A percentile compares a stretch with the other conserved stretches of the same genome.
These are phyloP conservation scores for Cyclospora cayetanensis DNA, from an alignment of 169 alveolate species.

Conservation along the genomic window DNA sequence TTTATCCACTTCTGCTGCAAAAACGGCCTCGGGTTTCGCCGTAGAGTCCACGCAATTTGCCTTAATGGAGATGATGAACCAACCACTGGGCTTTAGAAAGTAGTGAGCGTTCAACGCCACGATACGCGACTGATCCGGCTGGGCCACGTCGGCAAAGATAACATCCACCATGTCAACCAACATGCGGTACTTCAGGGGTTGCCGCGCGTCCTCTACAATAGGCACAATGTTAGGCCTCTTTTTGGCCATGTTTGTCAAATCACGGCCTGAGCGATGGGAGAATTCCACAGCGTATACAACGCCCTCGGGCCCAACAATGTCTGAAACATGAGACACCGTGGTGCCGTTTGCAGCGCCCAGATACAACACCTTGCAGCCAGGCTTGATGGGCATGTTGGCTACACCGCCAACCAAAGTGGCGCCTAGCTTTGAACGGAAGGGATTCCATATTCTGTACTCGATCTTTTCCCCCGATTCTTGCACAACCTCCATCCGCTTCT, in stretches of 20 bases:
- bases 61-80: constrained; percentile 97
- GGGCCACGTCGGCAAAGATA: constrained; percentile 98
- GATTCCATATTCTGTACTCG: constrained; percentile 99
- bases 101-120: constrained; percentile 95
- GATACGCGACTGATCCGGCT: constrained; percentile 98
- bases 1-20: constrained; percentile 92
- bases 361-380: constrained; percentile 97
- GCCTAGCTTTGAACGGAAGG: constrained; percentile 99
- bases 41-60: constrained; percentile 99
- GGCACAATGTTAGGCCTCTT: constrained; percentile 98
- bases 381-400: constrained; percentile 96
- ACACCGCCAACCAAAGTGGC: constrained; percentile 98
- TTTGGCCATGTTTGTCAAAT: constrained; percentile 98
- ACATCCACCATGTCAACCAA: constrained; percentile 99
- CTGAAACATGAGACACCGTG: constrained; percentile 99
- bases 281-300: constrained; percentile 99
- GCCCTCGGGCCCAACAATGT: constrained; percentile 98
- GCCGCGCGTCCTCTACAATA: constrained; percentile 99
- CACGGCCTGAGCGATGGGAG: constrained; percentile 98
- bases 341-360: constrained; percentile 88
- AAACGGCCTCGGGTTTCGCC: constrained; percentile 98
- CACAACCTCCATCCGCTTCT: constrained; percentile 93
- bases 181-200: constrained; percentile 98
- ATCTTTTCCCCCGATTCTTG: constrained; percentile 81
- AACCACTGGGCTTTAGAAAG: constrained; percentile 98